Base-by-base conservation (phyloP, 345 rosid genomes). In the Moricandia arvensis region DNA sequence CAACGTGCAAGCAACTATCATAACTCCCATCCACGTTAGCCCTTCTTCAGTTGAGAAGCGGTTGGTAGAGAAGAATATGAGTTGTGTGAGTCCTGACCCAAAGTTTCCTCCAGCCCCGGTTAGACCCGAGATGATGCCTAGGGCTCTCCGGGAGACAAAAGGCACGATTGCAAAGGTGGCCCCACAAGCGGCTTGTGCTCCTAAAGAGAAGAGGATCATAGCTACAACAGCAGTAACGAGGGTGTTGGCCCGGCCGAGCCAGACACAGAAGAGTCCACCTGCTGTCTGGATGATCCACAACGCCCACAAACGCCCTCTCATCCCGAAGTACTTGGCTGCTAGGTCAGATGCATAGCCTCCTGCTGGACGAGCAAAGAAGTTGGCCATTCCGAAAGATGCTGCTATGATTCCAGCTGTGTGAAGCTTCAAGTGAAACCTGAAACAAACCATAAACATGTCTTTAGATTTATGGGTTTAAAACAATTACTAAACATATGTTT, bases 61-160 rank as follows among this genome's bases (percentile, higher is more conserved):
- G 0, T 79, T 26, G 61, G 77, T 84, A 0, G 88, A 80, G 69
- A 87, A 87, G 75, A 85, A 87, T 27, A 83, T 16, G 1, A 83
- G 63, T 8, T 87, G 90, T 11, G 90, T 87, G 49, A 85, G 72
- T 0, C 88, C 85, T 8, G 88, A 87, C n/a, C 88, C 90, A 54
- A 87, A 85, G 77, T 85, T 87, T 0, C 90, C 88, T 8, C 88
- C 88, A 2, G 87, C 88, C 0, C 87, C 90, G 2, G 86, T 87
- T 3, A 87, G 59, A 0, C 88, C 88, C 0, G 86, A 81, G 45
- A 86, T 86, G 34, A 86, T 74, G 0, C 86, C 86, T 2, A 87
- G 78, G 0, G 90, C 86, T 34, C 90, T 75, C 3, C 88, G 77
- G 1, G 88, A 87, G 66, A 85, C 76, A 75, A 87, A 87, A 9